Conservation (phyloP, 2,329 filamentous ascomycete genomes). For the Ceratocystiopsis sp. region DNA sequence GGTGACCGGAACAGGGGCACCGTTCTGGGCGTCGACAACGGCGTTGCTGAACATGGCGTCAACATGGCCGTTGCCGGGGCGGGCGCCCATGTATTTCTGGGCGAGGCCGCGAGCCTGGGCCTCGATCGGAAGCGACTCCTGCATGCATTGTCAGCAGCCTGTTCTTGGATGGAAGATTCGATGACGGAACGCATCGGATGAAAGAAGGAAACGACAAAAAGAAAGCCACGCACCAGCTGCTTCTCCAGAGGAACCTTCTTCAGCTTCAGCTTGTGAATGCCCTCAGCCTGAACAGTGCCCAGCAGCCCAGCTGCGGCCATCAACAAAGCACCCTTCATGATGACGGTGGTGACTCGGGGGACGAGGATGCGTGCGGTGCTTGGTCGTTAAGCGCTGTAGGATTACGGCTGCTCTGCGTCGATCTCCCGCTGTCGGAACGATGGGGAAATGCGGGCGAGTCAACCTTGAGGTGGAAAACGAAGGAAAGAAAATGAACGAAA, state of each 20-base stretch:
- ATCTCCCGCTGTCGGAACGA: no score
- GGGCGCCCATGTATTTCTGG: conserved; percentile 90
- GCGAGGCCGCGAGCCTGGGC: conserved; percentile 66
- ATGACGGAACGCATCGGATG: background rate
- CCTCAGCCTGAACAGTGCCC: conserved; percentile 58
- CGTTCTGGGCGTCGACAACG: conserved; percentile 44
- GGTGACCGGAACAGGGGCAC: conserved; percentile 73
- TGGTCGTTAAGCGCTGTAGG: no score
- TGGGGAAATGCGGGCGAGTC: no score
- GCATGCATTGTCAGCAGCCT: background rate
- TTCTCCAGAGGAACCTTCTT: conserved; percentile 88
- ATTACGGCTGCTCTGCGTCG: no score
- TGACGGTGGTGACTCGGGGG: conserved; percentile 15
- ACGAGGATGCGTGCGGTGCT: no score
- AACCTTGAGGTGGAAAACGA: no score
- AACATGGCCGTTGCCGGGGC: conserved; percentile 44
- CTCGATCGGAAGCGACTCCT: conserved; percentile 67
- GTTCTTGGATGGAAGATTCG: background rate
- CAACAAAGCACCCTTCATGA: conserved; percentile 76
- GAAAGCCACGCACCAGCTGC: conserved; percentile 54
- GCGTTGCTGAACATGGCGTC: conserved; percentile 68
- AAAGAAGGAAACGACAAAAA: background rate
- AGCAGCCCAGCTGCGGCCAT: conserved; percentile 59
- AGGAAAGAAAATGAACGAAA: conserved; percentile 1
- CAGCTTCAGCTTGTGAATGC: conserved; percentile 90